These are phyloP conservation scores for Candida sonorensis DNA, from an alignment of 805 yeast genomes.

Conservation along the genomic window DNA sequence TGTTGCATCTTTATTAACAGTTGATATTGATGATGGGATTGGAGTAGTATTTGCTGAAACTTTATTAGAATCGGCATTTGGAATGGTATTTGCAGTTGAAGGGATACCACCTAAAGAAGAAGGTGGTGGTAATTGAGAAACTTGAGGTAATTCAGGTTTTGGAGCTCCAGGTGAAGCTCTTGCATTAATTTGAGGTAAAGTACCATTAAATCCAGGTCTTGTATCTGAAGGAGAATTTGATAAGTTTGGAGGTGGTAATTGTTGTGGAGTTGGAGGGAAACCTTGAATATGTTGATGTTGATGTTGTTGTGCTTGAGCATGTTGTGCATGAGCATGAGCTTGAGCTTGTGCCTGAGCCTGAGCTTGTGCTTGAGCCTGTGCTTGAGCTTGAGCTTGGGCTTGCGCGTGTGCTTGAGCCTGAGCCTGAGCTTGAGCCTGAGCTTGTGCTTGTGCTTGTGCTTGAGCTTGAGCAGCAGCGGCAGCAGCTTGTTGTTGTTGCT, in stretches of 20 bases:
- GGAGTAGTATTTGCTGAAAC: no score
- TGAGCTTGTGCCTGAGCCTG: slow-evolving; percentile 14
- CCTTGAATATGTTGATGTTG: slow-evolving; percentile 12
- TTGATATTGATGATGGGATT: no score
- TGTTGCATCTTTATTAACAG: no score
- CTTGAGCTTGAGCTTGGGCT: slow-evolving; percentile 29
- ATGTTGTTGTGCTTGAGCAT: slow-evolving; percentile 7
- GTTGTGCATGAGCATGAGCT: slow-evolving; percentile 10
- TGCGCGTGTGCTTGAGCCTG: slow-evolving; percentile 27
- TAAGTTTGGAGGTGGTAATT: slow-evolving; percentile 30
- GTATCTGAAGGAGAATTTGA: slow-evolving; percentile 20
- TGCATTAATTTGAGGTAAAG: slow-evolving; percentile 17
- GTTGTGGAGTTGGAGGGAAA: slow-evolving; percentile 25
- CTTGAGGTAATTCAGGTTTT: slow-evolving; percentile 26
- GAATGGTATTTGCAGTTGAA: slow-evolving; percentile 4
- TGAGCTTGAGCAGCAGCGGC: slow-evolving; percentile 36
- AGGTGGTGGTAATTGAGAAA: slow-evolving; percentile 20
- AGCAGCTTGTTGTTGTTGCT: slow-evolving; percentile 57
- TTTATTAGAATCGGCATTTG: slow-evolving; percentile 7
- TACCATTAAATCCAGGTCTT: slow-evolving; percentile 15
- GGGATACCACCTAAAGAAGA: slow-evolving; percentile 14
- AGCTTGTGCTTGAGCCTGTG: slow-evolving; percentile 20
- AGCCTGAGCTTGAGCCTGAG: slow-evolving; percentile 23
- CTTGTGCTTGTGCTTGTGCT: slow-evolving; percentile 28
- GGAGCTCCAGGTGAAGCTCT: slow-evolving; percentile 16